phyloP scores from a whole-genome alignment of 371 early-diverging fungal genomes.

The Mortierella sp. region DNA sequence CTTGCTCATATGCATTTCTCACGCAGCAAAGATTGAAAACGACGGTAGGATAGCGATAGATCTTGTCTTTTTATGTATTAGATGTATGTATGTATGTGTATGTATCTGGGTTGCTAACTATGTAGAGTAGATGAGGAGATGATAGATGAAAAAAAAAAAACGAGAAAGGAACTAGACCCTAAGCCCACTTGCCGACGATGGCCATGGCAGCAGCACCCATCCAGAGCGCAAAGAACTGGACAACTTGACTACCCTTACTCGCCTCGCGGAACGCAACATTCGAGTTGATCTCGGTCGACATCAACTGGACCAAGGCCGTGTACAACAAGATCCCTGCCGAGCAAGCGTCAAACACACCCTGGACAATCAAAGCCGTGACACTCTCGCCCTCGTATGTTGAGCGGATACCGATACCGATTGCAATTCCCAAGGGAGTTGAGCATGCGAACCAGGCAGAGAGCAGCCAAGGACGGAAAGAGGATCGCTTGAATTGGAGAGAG shows the following conservation, averaged over 20 bases:
- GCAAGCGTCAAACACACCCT: constrained; percentile 83
- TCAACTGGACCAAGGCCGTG: constrained; percentile 77
- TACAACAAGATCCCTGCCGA: constrained; percentile 88
- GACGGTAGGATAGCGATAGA: neutral
- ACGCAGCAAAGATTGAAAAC: neutral
- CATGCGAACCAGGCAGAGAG: constrained; percentile 62
- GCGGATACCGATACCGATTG: constrained; percentile 79
- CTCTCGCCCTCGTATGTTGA: constrained; percentile 69
- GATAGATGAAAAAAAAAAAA: neutral
- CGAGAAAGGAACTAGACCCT: neutral
- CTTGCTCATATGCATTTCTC: neutral
- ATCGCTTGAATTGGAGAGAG: constrained; percentile 58
- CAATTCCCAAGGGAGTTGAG: constrained; percentile 85
- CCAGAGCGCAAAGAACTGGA: constrained; percentile 67
- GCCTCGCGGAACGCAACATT: constrained; percentile 62
- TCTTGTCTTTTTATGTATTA: neutral
- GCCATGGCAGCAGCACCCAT: constrained; percentile 83
- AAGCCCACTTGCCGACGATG: constrained; percentile 82
- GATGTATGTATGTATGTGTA: neutral
- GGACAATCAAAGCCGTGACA: constrained; percentile 66
- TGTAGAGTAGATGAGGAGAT: neutral
- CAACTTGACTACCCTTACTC: constrained; percentile 8
- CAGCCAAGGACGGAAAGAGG: constrained; percentile 54
- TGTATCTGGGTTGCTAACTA: neutral
- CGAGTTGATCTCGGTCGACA: constrained; percentile 75